Percentiles rank a stretch among this genome's conserved stretches.
phyloP scores from a whole-genome alignment of 1,139 yeast species.

The Diutina mesorugosa region DNA sequence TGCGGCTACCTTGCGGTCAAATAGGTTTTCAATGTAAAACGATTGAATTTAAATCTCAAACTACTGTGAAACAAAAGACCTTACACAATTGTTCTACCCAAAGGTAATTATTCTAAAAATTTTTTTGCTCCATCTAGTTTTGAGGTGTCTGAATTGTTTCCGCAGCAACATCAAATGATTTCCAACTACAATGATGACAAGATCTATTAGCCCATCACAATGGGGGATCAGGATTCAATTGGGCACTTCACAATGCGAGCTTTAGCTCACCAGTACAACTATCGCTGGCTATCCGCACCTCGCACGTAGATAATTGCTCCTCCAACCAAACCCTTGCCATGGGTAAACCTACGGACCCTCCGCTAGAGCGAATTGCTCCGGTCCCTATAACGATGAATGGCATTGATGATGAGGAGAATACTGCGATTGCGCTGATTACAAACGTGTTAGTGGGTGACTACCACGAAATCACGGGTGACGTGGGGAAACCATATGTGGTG shows the following conservation, averaged over 20 bases:
- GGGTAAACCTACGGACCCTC: not conserved
- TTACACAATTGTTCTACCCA: no score
- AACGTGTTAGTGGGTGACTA: constrained; percentile 15
- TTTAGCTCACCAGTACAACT: not conserved
- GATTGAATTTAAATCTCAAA: no score
- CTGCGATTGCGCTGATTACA: not conserved
- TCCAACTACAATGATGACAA: no score
- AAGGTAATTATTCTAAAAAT: no score
- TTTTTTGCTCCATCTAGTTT: no score
- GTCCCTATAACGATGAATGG: not conserved
- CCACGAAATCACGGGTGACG: constrained; percentile 27
- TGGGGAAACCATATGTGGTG: constrained; percentile 22
- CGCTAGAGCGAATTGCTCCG: not conserved
- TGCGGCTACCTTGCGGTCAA: not conserved
- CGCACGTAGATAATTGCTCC: not conserved
- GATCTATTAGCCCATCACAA: no score
- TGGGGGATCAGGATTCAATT: no score
- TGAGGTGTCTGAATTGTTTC: no score
- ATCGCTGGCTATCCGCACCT: not conserved
- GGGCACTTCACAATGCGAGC: not conserved
- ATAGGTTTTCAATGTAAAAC: no score
- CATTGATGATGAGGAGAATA: not conserved
- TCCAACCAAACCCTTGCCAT: not conserved
- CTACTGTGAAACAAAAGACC: no score
- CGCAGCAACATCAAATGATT: no score